Percentiles rank a stretch among this genome's conserved stretches.
These are phyloP conservation scores for Toxicodendron radicans DNA, from an alignment of 345 rosid genomes.

Conservation along the genomic window DNA sequence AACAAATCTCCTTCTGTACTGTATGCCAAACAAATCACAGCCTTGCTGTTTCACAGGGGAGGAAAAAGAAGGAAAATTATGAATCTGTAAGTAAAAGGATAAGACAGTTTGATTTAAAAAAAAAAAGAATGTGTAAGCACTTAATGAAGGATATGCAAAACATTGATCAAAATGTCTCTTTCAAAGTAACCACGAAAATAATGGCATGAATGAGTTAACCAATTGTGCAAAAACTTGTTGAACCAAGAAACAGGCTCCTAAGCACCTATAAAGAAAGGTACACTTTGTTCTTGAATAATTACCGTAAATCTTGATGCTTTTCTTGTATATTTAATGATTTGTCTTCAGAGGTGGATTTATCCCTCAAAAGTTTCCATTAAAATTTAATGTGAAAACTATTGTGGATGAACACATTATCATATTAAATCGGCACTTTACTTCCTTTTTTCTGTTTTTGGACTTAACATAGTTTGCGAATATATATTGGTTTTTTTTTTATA, in stretches of 20 bases:
- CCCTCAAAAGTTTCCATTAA: background rate
- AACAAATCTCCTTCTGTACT: slow-evolving; percentile 52
- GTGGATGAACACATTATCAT: background rate
- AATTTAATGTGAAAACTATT: background rate
- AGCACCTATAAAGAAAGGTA: background rate
- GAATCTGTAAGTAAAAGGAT: slow-evolving; percentile 2
- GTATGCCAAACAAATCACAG: slow-evolving; percentile 71
- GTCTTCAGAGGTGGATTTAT: background rate
- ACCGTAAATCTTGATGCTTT: background rate
- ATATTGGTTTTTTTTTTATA: background rate
- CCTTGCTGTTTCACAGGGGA: slow-evolving; percentile 47
- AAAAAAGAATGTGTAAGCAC: too few relatives aligned
- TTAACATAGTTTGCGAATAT: too few relatives aligned
- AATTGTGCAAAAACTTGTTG: background rate
- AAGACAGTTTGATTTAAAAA: background rate
- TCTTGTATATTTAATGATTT: background rate
- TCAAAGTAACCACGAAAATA: background rate
- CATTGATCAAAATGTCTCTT: background rate
- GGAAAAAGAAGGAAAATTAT: background rate
- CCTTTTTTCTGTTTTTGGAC: too few relatives aligned
- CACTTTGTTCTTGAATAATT: slow-evolving; percentile 5
- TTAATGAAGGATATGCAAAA: background rate
- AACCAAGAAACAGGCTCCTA: background rate
- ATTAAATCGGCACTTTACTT: background rate
- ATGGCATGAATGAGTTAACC: background rate